These are phyloP conservation scores for Skeletonema tropicum DNA, from an alignment of 108 stramenopile genomes.

Conservation along the genomic window DNA sequence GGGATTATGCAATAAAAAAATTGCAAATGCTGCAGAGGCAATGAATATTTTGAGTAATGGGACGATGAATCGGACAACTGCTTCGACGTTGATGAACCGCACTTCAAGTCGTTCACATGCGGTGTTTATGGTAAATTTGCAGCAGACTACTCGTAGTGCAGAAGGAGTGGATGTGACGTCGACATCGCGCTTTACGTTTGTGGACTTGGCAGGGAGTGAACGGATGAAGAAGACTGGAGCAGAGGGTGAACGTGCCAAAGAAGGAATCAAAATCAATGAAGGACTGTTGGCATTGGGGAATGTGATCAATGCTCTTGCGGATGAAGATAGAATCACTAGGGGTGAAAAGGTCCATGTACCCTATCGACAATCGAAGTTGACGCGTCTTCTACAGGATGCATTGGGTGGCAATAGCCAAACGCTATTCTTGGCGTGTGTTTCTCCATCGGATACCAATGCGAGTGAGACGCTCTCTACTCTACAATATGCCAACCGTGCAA, in stretches of 20 bases:
- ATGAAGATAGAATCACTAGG: constrained; percentile 73
- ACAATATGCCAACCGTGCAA: constrained; percentile 95
- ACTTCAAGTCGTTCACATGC: constrained; percentile 85
- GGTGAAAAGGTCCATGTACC: constrained; percentile 84
- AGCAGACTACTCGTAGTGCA: constrained; percentile 51
- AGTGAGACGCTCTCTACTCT: constrained; percentile 95
- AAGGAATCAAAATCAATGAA: constrained; percentile 96
- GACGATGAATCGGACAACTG: constrained; percentile 91
- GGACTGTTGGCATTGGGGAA: constrained; percentile 97
- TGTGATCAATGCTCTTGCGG: constrained; percentile 97
- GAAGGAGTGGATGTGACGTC: constrained; percentile 71
- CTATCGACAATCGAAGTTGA: constrained; percentile 93
- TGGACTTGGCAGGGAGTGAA: constrained; percentile 92
- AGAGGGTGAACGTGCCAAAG: constrained; percentile 80
- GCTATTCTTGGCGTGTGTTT: constrained; percentile 91
- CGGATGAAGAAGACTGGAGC: constrained; percentile 95
- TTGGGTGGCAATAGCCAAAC: constrained; percentile 97
- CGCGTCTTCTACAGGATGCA: constrained; percentile 94
- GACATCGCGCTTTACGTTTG: constrained; percentile 85
- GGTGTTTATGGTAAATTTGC: constrained; percentile 74
- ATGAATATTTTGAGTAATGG: constrained; percentile 87
- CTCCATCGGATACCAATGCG: constrained; percentile 90
- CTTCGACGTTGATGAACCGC: constrained; percentile 92
- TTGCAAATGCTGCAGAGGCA: constrained; percentile 55
- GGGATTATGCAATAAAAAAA: constrained; percentile 54